Evolutionary conservation across 805 yeast genomes (phyloP).

Genomic region (Schwanniomyces yamadae): DNA sequence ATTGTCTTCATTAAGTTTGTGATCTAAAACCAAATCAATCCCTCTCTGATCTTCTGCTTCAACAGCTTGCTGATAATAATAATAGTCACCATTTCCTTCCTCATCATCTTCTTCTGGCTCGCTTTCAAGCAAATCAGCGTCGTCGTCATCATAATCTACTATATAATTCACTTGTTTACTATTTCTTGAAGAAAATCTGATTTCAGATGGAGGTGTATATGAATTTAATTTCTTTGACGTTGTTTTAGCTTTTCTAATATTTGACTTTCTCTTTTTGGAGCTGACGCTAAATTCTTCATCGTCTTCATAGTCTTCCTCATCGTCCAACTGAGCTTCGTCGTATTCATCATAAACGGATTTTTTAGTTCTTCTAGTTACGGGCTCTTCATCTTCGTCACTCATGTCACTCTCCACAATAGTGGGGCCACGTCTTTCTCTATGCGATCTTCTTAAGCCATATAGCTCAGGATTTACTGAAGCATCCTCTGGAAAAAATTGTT

Average conservation of each 20-base stretch:
- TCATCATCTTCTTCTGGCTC: slow-evolving; percentile 30
- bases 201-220: slow-evolving; percentile 33
- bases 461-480: slow-evolving; percentile 71
- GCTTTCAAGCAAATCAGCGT: slow-evolving; percentile 50
- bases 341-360: slow-evolving; percentile 19
- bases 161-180: slow-evolving; percentile 68
- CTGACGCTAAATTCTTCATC: slow-evolving; percentile 19
- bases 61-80: slow-evolving; percentile 34
- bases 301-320: slow-evolving; percentile 13
- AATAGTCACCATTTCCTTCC: slow-evolving; percentile 30
- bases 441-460: slow-evolving; percentile 79
- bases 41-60: slow-evolving; percentile 31
- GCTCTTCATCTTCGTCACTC: slow-evolving; percentile 34
- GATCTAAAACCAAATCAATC: slow-evolving; percentile 43
- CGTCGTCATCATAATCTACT: slow-evolving; percentile 66
- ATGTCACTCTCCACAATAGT: slow-evolving; percentile 34
- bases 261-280: slow-evolving; percentile 14
- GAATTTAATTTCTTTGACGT: slow-evolving; percentile 12
- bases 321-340: slow-evolving; percentile 7
- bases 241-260: slow-evolving; percentile 29
- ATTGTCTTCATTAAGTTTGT: slow-evolving; percentile 32
- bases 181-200: slow-evolving; percentile 79
- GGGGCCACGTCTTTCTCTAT: slow-evolving; percentile 51
- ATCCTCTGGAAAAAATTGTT: slow-evolving; percentile 45
- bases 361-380: slow-evolving; percentile 21